Evolutionary conservation across 2,329 filamentous ascomycete species (phyloP).

Genomic region (Botrytis byssoidea): DNA sequence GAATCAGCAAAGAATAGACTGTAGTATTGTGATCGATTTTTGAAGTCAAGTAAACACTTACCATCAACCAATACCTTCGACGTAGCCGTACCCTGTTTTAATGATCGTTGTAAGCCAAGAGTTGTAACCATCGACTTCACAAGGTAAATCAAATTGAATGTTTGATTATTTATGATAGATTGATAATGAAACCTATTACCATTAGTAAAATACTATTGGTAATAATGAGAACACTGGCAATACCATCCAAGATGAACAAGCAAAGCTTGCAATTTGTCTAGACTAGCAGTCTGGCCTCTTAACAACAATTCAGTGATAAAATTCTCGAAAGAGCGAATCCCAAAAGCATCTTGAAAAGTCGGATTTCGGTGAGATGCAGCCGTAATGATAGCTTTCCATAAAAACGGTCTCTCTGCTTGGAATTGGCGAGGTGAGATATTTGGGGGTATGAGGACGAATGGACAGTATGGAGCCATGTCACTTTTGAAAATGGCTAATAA

Average conservation of each 20-base stretch:
- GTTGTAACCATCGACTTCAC: slow-evolving; percentile 5
- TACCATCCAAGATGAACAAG: slow-evolving; percentile 35
- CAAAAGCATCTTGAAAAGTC: slow-evolving; percentile 20
- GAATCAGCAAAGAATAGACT: neutral
- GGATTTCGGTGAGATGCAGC: slow-evolving; percentile 23
- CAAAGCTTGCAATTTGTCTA: slow-evolving; percentile 36
- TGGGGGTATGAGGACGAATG: slow-evolving; percentile 26
- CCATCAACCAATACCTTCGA: neutral
- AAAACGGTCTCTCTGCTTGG: slow-evolving; percentile 22
- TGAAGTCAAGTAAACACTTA: neutral
- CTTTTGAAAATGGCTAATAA: slow-evolving; percentile 23
- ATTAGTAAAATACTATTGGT: neutral
- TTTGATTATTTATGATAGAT: slow-evolving; percentile 29
- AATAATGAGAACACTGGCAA: neutral
- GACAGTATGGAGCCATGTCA: slow-evolving; percentile 20
- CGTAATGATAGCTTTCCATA: slow-evolving; percentile 25
- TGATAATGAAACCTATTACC: slow-evolving; percentile 26
- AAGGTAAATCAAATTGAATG: slow-evolving; percentile 26
- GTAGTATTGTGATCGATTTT: neutral
- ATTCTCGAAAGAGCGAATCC: slow-evolving; percentile 24
- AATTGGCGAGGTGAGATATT: slow-evolving; percentile 21
- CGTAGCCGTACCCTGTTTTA: neutral
- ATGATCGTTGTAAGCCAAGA: neutral
- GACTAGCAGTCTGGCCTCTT: slow-evolving; percentile 29
- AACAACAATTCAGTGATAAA: slow-evolving; percentile 23